Conservation (phyloP, 2,329 filamentous ascomycete species). For the Myriosclerotinia scirpicola region DNA sequence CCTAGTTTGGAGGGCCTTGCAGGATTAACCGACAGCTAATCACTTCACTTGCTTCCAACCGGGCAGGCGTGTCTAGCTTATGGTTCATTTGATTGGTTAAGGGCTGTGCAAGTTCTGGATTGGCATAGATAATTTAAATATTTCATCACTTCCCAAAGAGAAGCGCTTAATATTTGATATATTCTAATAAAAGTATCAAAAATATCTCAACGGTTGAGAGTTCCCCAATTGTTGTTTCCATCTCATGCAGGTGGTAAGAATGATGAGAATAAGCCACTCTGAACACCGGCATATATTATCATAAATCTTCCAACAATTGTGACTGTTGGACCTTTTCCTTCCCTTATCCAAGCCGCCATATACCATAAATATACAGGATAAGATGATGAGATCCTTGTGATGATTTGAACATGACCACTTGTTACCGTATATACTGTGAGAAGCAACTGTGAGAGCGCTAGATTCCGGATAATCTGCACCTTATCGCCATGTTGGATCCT, state of each 20-base stretch:
- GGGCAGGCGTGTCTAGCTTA: too few species aligned
- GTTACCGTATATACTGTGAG: conserved; percentile 71
- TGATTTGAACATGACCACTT: conserved; percentile 90
- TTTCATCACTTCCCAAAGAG: too few species aligned
- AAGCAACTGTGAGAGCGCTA: conserved; percentile 72
- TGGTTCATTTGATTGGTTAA: too few species aligned
- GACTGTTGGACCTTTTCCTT: conserved; percentile 21
- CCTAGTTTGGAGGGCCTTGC: too few species aligned
- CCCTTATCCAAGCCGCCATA: conserved; percentile 51
- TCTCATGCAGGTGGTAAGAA: conserved; percentile 86
- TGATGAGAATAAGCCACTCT: conserved; percentile 80
- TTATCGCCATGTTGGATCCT: not conserved
- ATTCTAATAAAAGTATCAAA: not conserved
- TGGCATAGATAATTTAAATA: too few species aligned
- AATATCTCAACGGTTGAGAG: not conserved
- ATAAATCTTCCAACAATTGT: conserved; percentile 52
- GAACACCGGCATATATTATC: conserved; percentile 78
- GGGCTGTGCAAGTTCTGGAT: too few species aligned
- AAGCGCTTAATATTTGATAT: not conserved
- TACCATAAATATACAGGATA: conserved; percentile 90
- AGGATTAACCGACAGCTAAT: too few species aligned
- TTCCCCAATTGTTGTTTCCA: not conserved
- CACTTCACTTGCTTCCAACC: too few species aligned
- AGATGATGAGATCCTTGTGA: conserved; percentile 82
- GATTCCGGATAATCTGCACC: conserved; percentile 37